phyloP scores from a whole-genome alignment of 2,329 filamentous ascomycete genomes.

The Verticillium zaregamsianum region DNA sequence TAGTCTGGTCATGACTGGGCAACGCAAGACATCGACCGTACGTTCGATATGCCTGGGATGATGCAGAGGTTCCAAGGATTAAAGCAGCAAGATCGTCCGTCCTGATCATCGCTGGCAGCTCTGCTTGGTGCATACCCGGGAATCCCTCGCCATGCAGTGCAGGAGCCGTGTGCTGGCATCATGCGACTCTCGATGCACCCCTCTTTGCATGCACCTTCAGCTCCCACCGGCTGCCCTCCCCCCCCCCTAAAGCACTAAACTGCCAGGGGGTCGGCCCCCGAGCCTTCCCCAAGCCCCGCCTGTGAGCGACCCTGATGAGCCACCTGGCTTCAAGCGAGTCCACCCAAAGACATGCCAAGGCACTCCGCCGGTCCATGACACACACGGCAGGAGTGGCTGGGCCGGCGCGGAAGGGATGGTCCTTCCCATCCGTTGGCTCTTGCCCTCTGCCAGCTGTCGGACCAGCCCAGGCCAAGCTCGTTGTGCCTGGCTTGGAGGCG shows the following conservation, averaged over 20 bases:
- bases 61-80: too few species aligned
- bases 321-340: background rate
- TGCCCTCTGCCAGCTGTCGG: background rate
- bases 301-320: background rate
- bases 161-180: background rate
- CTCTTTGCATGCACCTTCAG: background rate
- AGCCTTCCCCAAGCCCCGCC: background rate
- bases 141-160: background rate
- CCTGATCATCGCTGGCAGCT: background rate
- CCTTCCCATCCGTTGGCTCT: background rate
- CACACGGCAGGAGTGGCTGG: background rate
- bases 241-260: background rate
- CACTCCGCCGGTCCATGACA: background rate
- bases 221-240: background rate
- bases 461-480: background rate
- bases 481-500: background rate
- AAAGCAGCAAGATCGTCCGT: background rate
- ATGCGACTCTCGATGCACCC: background rate
- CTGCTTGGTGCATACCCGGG: background rate
- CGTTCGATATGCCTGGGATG: too few species aligned
- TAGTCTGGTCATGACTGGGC: too few species aligned
- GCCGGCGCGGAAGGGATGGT: background rate
- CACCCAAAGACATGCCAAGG: background rate
- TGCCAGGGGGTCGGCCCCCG: background rate
- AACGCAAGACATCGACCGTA: too few species aligned